Evolutionary conservation across 2,329 filamentous ascomycete species (phyloP).

Genomic region (Aspergillus neoniger): DNA sequence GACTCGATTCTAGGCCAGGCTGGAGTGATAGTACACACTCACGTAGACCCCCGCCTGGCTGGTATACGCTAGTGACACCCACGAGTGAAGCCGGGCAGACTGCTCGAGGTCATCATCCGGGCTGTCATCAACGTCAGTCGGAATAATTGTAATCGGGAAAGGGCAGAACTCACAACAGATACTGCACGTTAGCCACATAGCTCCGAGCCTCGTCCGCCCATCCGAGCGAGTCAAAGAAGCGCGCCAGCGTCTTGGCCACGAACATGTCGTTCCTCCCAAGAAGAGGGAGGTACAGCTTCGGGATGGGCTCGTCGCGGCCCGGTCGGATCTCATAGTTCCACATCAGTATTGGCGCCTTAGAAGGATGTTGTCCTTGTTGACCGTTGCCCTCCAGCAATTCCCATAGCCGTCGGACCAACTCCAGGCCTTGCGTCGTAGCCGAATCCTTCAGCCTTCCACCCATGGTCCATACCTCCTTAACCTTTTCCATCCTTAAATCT

Average conservation of each 20-base stretch:
- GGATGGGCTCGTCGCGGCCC: background rate
- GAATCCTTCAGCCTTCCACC: background rate
- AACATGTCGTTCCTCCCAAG: background rate
- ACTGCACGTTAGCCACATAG: conserved; percentile 4
- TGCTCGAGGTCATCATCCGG: background rate
- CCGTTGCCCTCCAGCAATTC: background rate
- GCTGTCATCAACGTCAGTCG: background rate
- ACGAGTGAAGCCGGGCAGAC: background rate
- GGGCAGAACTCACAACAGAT: background rate
- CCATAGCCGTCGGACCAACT: conserved; percentile 6
- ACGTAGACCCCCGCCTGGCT: conserved; percentile 6
- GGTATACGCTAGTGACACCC: conserved; percentile 9
- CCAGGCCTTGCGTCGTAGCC: background rate
- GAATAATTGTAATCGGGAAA: background rate
- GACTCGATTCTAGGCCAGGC: background rate
- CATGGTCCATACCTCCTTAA: conserved; percentile 2
- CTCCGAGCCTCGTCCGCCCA: background rate
- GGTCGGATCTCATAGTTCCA: conserved; percentile 4
- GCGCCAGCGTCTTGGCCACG: conserved; percentile 1
- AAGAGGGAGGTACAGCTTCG: conserved; percentile 2
- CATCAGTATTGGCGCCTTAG: background rate
- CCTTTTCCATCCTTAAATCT: background rate
- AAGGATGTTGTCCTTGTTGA: too few relatives aligned
- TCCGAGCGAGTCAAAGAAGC: background rate
- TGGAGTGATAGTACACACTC: conserved; percentile 6